Conservation (phyloP, 2,329 filamentous ascomycete species). For the Arthrobotrys sphaeroides region DNA sequence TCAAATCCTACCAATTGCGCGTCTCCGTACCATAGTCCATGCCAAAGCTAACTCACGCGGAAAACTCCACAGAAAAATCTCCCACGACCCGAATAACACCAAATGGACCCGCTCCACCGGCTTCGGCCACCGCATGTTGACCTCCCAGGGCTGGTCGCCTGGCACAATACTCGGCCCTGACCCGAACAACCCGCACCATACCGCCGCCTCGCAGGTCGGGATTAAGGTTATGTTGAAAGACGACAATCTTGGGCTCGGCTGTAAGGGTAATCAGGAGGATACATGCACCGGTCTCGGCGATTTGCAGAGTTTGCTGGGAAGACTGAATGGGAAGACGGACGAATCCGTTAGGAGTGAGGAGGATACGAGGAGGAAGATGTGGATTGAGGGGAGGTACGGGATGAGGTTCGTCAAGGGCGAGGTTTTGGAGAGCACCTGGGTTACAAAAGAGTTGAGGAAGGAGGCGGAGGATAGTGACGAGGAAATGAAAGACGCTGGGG, state of each 20-base stretch:
- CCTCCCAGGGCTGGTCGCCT: constrained; percentile 87
- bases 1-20: neutral
- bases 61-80: constrained; percentile 72
- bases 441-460: constrained; percentile 59
- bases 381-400: constrained; percentile 79
- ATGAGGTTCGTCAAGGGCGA: constrained; percentile 92
- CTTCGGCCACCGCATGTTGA: constrained; percentile 90
- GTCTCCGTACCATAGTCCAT: neutral
- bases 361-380: constrained; percentile 76
- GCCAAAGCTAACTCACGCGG: neutral
- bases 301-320: constrained; percentile 84
- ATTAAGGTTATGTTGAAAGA: constrained; percentile 88
- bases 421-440: constrained; percentile 71
- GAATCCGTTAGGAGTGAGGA: constrained; percentile 73
- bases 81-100: constrained; percentile 93
- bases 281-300: constrained; percentile 85
- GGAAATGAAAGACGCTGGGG: constrained; percentile 54
- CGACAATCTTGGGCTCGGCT: constrained; percentile 88
- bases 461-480: constrained; percentile 56
- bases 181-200: constrained; percentile 72
- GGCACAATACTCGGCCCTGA: constrained; percentile 82
- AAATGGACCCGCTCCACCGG: constrained; percentile 85
- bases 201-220: constrained; percentile 74
- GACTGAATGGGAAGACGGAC: constrained; percentile 87
- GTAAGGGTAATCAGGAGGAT: constrained; percentile 73